phyloP scores from a whole-genome alignment of 192 early-diverging fungal genomes.

The Dispira simplex region DNA sequence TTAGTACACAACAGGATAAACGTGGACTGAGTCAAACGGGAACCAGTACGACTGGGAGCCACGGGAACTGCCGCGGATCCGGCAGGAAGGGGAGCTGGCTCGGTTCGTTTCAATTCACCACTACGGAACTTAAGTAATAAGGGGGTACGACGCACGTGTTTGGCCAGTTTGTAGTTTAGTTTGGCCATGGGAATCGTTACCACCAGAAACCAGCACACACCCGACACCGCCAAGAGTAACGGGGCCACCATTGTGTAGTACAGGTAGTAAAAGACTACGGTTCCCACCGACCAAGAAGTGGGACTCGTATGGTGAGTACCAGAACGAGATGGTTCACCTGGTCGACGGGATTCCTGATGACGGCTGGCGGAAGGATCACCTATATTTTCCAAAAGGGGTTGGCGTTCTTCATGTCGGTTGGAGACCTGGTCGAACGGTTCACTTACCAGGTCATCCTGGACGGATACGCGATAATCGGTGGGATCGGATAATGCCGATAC shows the following conservation, averaged over 20 bases:
- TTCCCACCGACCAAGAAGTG: not conserved
- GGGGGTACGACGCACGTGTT: conserved; percentile 65
- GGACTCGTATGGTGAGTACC: not conserved
- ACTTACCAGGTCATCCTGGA: not conserved
- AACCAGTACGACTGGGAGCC: conserved; percentile 4
- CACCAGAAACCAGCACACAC: conserved; percentile 72
- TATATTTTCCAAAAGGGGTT: conserved; percentile 4
- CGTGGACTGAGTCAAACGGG: conserved; percentile 12
- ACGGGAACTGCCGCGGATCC: conserved; percentile 15
- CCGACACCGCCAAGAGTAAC: conserved; percentile 55
- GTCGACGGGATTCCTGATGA: too few relatives aligned
- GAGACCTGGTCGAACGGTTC: not conserved
- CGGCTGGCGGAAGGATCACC: conserved; percentile 9
- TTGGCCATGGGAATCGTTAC: conserved; percentile 93
- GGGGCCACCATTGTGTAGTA: conserved; percentile 41
- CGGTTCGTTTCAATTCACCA: conserved; percentile 26
- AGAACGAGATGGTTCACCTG: not conserved
- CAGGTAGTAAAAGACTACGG: conserved; percentile 16
- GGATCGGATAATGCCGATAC: too few relatives aligned
- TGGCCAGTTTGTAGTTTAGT: conserved; percentile 62
- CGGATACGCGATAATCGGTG: conserved; percentile 8
- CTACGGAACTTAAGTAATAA: conserved; percentile 54
- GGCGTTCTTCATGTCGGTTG: conserved; percentile 11
- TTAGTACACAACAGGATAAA: conserved; percentile 74
- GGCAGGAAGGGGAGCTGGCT: conserved; percentile 22